Percentiles rank a stretch among this genome's conserved stretches.
Evolutionary conservation across 306 rosid genomes (phyloP).

Genomic region (Canavalia gladiata): DNA sequence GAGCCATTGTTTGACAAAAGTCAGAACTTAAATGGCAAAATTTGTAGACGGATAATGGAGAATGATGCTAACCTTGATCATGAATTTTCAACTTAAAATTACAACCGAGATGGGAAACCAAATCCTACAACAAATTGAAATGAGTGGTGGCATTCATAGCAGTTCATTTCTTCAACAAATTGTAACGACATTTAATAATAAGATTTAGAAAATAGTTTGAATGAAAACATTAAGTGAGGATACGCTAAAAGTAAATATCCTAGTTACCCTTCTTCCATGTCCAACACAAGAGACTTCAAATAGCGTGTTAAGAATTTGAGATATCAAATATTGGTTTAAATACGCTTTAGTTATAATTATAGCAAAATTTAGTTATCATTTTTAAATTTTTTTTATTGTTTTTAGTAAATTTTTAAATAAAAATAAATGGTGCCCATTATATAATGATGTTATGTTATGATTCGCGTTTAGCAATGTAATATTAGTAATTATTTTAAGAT

Average conservation of each 20-base stretch:
- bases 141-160: neutral
- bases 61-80: neutral
- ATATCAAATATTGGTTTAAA: neutral
- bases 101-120: neutral
- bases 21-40: neutral
- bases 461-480: too few relatives aligned
- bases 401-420: neutral
- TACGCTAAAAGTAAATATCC: too few relatives aligned
- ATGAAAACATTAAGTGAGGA: neutral
- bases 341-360: neutral
- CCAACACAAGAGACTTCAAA: neutral
- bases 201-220: neutral
- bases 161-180: neutral
- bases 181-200: neutral
- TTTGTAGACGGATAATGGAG: neutral
- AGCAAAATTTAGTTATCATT: neutral
- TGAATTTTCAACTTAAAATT: neutral
- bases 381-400: neutral
- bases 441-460: too few relatives aligned
- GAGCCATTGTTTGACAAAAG: neutral
- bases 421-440: neutral
- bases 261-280: neutral
- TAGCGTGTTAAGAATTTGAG: neutral
- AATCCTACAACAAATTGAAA: neutral
- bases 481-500: too few relatives aligned